Percentiles rank a stretch among this genome's conserved stretches.
Evolutionary conservation across 1,139 yeast species (phyloP).

Genomic region (Suzukiozyma palmioleophila): DNA sequence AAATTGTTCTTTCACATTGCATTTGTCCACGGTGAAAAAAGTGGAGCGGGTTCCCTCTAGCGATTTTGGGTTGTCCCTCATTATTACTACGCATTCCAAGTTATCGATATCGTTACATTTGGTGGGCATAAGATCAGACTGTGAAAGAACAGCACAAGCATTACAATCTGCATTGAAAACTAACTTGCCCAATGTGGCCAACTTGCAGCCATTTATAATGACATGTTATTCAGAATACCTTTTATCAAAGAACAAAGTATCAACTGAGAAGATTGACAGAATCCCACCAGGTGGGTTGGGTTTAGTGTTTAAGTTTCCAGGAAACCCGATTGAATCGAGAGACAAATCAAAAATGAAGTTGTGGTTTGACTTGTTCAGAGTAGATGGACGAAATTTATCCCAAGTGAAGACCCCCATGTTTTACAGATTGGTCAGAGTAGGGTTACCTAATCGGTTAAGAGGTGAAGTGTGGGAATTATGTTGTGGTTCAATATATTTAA

Average conservation of each 20-base stretch:
- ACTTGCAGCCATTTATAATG: slow-evolving; percentile 60
- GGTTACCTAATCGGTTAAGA: slow-evolving; percentile 84
- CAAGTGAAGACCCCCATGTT: slow-evolving; percentile 71
- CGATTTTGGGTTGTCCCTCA: slow-evolving; percentile 74
- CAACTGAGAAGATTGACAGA: slow-evolving; percentile 40
- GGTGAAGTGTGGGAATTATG: slow-evolving; percentile 97
- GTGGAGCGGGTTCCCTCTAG: slow-evolving; percentile 81
- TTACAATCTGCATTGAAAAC: slow-evolving; percentile 60
- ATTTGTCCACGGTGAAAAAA: slow-evolving; percentile 73
- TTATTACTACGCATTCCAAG: slow-evolving; percentile 67
- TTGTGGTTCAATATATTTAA: slow-evolving; percentile 76
- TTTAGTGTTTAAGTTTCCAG: slow-evolving; percentile 78
- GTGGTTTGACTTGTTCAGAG: slow-evolving; percentile 87
- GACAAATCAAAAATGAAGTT: slow-evolving; percentile 85
- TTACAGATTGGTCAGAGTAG: slow-evolving; percentile 79
- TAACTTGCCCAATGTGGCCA: slow-evolving; percentile 59
- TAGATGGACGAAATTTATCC: slow-evolving; percentile 81
- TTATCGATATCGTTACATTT: slow-evolving; percentile 63
- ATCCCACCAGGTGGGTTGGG: slow-evolving; percentile 87
- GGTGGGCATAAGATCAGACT: slow-evolving; percentile 71
- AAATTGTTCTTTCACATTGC: slow-evolving; percentile 66
- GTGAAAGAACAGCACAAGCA: slow-evolving; percentile 74
- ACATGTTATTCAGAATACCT: slow-evolving; percentile 85
- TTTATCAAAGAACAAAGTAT: slow-evolving; percentile 53
- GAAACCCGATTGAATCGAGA: slow-evolving; percentile 69